Evolutionary conservation across 768 basidiomycete species (phyloP).

Genomic region (Psilocybe subaeruginosa): DNA sequence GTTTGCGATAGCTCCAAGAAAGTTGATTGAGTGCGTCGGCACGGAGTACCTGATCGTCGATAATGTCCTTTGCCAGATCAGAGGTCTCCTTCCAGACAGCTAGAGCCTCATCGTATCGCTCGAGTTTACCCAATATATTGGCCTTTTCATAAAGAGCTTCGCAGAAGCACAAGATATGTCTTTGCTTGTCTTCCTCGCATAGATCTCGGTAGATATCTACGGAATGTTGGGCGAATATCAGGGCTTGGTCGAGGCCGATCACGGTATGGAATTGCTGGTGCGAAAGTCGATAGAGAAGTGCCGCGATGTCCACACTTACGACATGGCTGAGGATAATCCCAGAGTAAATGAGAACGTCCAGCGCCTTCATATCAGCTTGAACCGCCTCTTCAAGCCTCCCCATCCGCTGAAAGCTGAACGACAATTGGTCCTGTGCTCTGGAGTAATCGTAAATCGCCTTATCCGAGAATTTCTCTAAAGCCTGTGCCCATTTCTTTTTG

Average conservation of each 20-base stretch:
- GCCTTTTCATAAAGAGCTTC: slow-evolving; percentile 16
- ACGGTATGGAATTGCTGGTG: slow-evolving; percentile 9
- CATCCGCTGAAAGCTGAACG: slow-evolving; percentile 6
- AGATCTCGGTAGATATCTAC: slow-evolving; percentile 8
- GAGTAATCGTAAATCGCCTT: slow-evolving; percentile 11
- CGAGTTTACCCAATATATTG: slow-evolving; percentile 8
- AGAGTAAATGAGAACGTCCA: slow-evolving; percentile 5
- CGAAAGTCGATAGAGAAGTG: slow-evolving; percentile 7
- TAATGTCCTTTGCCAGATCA: slow-evolving; percentile 11
- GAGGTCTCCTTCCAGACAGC: slow-evolving; percentile 14
- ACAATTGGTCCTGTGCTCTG: slow-evolving; percentile 10
- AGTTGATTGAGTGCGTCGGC: slow-evolving; percentile 16
- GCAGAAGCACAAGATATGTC: slow-evolving; percentile 7
- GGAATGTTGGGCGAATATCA: slow-evolving; percentile 4
- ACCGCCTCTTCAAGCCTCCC: slow-evolving; percentile 4
- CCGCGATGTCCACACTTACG: slow-evolving; percentile 11
- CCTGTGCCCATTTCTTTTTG: background rate
- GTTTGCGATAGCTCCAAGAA: slow-evolving; percentile 12
- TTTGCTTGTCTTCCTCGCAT: background rate
- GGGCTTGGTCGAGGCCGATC: slow-evolving; percentile 1
- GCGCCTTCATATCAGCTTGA: background rate
- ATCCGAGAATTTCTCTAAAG: background rate
- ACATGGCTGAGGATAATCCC: background rate
- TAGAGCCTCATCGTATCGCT: slow-evolving; percentile 10
- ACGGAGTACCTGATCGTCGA: slow-evolving; percentile 12